phyloP scores from a whole-genome alignment of 148 eudicot species.

The Chenopodium berlandieri region DNA sequence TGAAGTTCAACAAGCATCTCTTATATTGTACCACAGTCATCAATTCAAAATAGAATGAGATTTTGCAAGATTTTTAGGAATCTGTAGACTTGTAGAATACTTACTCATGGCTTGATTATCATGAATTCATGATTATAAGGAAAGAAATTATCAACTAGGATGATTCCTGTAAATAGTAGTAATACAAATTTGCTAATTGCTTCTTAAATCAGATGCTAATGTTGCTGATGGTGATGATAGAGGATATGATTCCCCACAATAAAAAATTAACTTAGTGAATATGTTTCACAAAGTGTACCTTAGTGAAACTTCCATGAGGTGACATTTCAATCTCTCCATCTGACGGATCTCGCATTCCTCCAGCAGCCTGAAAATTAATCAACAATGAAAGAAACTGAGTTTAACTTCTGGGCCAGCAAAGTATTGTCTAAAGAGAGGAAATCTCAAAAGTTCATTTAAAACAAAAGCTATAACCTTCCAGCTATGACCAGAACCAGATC shows the following conservation, averaged over 20 bases:
- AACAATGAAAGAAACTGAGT: not conserved
- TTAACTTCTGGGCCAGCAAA: not conserved
- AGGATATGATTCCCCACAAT: not conserved
- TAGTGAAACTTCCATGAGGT: constrained; percentile 65
- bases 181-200: not conserved
- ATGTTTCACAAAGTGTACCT: constrained; percentile 37
- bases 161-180: too few species aligned
- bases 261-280: not conserved
- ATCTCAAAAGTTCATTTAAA: not conserved
- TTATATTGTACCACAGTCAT: not conserved
- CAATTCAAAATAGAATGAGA: not conserved
- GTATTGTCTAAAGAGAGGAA: not conserved
- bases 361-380: constrained; percentile 44
- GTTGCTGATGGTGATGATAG: not conserved
- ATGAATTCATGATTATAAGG: not conserved
- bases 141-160: not conserved
- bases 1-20: not conserved
- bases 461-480: constrained; percentile 57
- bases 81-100: not conserved
- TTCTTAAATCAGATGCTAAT: not conserved
- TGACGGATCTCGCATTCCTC: constrained; percentile 58
- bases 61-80: not conserved
- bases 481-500: constrained; percentile 38
- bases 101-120: too few species aligned
- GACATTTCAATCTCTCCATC: constrained; percentile 42